phyloP scores from a whole-genome alignment of 805 yeast species.

The Candida quercuum region DNA sequence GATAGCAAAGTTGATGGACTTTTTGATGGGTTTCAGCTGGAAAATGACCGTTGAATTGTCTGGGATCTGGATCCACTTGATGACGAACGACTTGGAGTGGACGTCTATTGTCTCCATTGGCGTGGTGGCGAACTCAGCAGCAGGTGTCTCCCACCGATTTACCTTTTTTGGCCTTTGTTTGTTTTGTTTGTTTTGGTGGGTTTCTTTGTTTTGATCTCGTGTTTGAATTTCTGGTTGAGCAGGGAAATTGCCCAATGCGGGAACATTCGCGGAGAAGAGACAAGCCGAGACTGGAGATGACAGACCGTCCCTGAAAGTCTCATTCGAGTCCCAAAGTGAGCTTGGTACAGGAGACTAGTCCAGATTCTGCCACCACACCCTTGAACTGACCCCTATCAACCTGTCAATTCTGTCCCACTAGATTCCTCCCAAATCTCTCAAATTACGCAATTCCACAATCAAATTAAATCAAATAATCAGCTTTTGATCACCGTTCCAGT shows the following conservation, averaged over 20 bases:
- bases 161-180: not conserved
- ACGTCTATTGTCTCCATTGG: slow-evolving; percentile 86
- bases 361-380: not conserved
- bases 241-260: too few relatives aligned
- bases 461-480: not conserved
- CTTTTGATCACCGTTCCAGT: not conserved
- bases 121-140: too few relatives aligned
- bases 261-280: too few relatives aligned
- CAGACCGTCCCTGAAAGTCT: too few relatives aligned
- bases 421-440: not conserved
- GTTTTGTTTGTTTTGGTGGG: too few relatives aligned
- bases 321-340: too few relatives aligned
- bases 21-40: slow-evolving; percentile 76
- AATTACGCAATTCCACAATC: slow-evolving; percentile 2
- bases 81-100: slow-evolving; percentile 81
- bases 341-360: too few relatives aligned
- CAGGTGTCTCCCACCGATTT: too few relatives aligned
- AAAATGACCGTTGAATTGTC: slow-evolving; percentile 63
- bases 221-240: too few relatives aligned
- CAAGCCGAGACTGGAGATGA: too few relatives aligned
- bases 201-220: too few relatives aligned
- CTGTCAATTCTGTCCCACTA: slow-evolving; percentile 1
- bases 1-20: slow-evolving; percentile 42
- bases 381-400: not conserved
- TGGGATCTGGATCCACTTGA: slow-evolving; percentile 85